These are phyloP conservation scores for Thyridium curvatum DNA, from an alignment of 2,329 filamentous ascomycete genomes.

Conservation along the genomic window DNA sequence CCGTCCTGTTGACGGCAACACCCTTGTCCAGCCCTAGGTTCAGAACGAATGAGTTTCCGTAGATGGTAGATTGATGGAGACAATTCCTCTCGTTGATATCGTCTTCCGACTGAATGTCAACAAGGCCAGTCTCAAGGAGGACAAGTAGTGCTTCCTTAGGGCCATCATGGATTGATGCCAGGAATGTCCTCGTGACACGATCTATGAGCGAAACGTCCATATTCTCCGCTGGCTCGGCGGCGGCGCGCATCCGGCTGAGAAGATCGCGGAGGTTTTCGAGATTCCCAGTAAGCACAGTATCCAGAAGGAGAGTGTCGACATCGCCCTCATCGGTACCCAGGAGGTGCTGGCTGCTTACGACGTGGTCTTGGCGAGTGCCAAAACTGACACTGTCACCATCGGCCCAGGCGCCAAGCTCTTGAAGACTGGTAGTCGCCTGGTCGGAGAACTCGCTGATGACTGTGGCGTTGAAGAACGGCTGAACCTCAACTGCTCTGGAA, in stretches of 20 bases:
- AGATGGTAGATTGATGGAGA: slow-evolving; percentile 93
- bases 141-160: slow-evolving; percentile 69
- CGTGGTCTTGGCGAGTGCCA: slow-evolving; percentile 51
- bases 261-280: slow-evolving; percentile 72
- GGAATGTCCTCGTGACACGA: slow-evolving; percentile 81
- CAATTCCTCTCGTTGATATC: slow-evolving; percentile 98
- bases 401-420: slow-evolving; percentile 93
- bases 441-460: slow-evolving; percentile 96
- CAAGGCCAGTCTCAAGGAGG: slow-evolving; percentile 72
- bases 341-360: slow-evolving; percentile 59
- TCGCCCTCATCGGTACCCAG: slow-evolving; percentile 81
- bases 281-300: slow-evolving; percentile 80
- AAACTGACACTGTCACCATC: slow-evolving; percentile 92
- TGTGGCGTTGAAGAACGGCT: slow-evolving; percentile 95
- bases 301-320: slow-evolving; percentile 79
- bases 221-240: slow-evolving; percentile 47
- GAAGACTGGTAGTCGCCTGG: slow-evolving; percentile 89
- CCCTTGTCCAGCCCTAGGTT: slow-evolving; percentile 66
- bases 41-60: slow-evolving; percentile 75
- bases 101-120: slow-evolving; percentile 90
- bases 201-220: slow-evolving; percentile 56
- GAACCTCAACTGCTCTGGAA: slow-evolving; percentile 90
- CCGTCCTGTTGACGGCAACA: slow-evolving; percentile 73
- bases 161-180: slow-evolving; percentile 83
- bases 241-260: slow-evolving; percentile 61